Evolutionary conservation across 805 yeast genomes (phyloP).

Genomic region (Brettanomyces sp.): DNA sequence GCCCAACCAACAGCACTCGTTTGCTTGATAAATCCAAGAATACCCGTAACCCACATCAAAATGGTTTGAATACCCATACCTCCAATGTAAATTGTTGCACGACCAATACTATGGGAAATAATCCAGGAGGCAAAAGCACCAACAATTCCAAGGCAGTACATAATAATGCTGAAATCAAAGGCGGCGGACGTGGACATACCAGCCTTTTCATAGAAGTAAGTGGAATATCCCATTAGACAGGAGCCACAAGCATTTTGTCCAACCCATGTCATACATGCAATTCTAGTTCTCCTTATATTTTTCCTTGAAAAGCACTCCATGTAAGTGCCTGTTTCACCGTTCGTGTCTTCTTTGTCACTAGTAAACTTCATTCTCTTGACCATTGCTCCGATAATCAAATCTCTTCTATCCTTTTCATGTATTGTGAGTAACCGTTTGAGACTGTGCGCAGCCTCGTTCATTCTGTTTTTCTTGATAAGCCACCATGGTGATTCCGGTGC

Average conservation of each 20-base stretch:
- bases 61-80: not conserved
- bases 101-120: not conserved
- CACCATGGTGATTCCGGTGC: conserved; percentile 33
- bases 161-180: conserved; percentile 19
- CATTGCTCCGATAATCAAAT: conserved; percentile 5
- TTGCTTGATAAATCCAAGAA: conserved; percentile 1
- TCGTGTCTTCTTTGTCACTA: conserved; percentile 8
- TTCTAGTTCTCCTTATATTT: too few relatives aligned
- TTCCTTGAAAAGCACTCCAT: too few relatives aligned
- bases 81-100: not conserved
- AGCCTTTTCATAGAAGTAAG: too few relatives aligned
- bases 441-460: not conserved
- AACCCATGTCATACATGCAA: too few relatives aligned
- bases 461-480: conserved; percentile 34
- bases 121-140: conserved; percentile 28
- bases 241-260: too few relatives aligned
- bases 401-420: not conserved
- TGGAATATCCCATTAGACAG: too few relatives aligned
- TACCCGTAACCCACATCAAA: not conserved
- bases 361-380: not conserved
- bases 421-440: not conserved
- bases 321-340: conserved; percentile 9
- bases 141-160: conserved; percentile 10
- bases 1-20: conserved; percentile 1
- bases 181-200: conserved; percentile 8